A percentile compares a stretch with the other conserved stretches of the same genome.
phyloP scores from a whole-genome alignment of 2,329 filamentous ascomycete species.

The Gremmenia infestans region DNA sequence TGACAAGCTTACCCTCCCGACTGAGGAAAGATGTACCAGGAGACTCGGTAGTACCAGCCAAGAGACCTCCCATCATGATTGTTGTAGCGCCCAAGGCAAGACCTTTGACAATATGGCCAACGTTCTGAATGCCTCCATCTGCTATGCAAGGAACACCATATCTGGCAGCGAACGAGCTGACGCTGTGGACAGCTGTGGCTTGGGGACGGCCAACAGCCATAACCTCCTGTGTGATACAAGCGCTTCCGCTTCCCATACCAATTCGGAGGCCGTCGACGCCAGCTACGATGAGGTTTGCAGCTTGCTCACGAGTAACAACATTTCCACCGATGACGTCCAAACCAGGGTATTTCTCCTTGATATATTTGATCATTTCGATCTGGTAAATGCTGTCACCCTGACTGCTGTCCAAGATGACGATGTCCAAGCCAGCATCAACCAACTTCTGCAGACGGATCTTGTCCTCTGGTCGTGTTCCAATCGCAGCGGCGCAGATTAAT shows the following conservation, averaged over 20 bases:
- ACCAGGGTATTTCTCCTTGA: slow-evolving; percentile 79
- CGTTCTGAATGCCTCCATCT: slow-evolving; percentile 95
- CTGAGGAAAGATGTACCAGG: slow-evolving; percentile 96
- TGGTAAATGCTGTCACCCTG: slow-evolving; percentile 99
- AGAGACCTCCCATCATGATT: slow-evolving; percentile 98
- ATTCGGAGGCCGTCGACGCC: slow-evolving; percentile 96
- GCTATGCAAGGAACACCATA: slow-evolving; percentile 98
- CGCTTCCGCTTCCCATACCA: slow-evolving; percentile 96
- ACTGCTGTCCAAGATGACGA: slow-evolving; percentile 91
- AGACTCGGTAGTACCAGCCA: slow-evolving; percentile 95
- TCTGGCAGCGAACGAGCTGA: slow-evolving; percentile 80
- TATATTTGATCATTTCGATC: slow-evolving; percentile 95
- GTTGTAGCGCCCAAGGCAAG: slow-evolving; percentile 89
- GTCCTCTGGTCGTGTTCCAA: slow-evolving; percentile 92
- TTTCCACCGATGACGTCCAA: slow-evolving; percentile 98
- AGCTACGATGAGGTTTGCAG: slow-evolving; percentile 83
- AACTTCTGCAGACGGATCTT: slow-evolving; percentile 81
- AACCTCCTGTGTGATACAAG: slow-evolving; percentile 98
- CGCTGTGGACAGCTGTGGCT: slow-evolving; percentile 86
- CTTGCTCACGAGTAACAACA: slow-evolving; percentile 96
- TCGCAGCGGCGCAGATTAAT: slow-evolving; percentile 89
- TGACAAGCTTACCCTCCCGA: slow-evolving; percentile 94
- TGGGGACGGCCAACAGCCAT: slow-evolving; percentile 98
- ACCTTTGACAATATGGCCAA: slow-evolving; percentile 98
- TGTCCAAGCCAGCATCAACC: slow-evolving; percentile 90